phyloP scores from a whole-genome alignment of 2,329 filamentous ascomycete genomes.

The Alternaria triticina region DNA sequence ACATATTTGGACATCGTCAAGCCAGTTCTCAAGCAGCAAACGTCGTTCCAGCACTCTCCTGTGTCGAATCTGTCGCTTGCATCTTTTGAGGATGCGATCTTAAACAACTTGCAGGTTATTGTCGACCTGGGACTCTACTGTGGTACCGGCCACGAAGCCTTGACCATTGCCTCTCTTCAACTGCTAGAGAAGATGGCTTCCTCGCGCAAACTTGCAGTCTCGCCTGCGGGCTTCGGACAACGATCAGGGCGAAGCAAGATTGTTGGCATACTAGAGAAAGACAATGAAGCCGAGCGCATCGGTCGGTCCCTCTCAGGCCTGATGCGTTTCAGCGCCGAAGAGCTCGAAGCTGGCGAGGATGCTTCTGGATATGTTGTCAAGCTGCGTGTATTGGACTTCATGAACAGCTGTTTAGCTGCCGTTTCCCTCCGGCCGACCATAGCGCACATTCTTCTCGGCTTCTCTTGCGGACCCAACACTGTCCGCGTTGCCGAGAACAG shows the following conservation, averaged over 20 bases:
- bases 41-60: conserved; percentile 63
- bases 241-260: conserved; percentile 78
- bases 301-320: conserved; percentile 74
- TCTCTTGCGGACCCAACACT: conserved; percentile 74
- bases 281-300: conserved; percentile 81
- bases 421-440: conserved; percentile 81
- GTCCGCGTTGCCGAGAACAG: conserved; percentile 73
- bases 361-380: conserved; percentile 82
- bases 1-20: conserved; percentile 91
- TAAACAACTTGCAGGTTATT: conserved; percentile 79
- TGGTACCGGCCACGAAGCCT: conserved; percentile 78
- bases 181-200: conserved; percentile 86
- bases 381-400: conserved; percentile 81
- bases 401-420: conserved; percentile 78
- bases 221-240: conserved; percentile 67
- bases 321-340: conserved; percentile 69
- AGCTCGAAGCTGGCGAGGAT: conserved; percentile 72
- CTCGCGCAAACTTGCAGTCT: conserved; percentile 78
- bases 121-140: conserved; percentile 87
- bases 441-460: conserved; percentile 89
- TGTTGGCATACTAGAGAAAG: conserved; percentile 83
- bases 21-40: conserved; percentile 73
- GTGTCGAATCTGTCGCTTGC: conserved; percentile 78
- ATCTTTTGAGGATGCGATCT: conserved; percentile 90
- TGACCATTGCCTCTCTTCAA: conserved; percentile 80